Base-by-base conservation (phyloP, 768 basidiomycete species). In the Gloeopeniophorella convolvens region DNA sequence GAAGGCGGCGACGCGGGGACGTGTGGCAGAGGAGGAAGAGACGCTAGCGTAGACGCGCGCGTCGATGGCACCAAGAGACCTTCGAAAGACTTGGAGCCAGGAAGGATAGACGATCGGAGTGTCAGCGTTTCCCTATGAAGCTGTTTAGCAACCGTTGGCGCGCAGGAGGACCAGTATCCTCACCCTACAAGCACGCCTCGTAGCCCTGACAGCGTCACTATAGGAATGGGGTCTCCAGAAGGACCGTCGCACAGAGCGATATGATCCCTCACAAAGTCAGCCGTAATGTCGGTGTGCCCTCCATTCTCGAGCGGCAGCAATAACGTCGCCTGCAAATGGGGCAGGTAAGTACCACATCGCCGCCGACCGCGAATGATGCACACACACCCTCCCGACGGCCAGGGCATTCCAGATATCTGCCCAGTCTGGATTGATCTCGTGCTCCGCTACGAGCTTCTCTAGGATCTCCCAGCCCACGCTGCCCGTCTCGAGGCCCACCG, bases 221-320 rank as follows among this genome's bases (percentile, higher is more conserved):
- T 65, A 27, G 77, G 75, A 4, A 77, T 71, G 40, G 70, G 63
- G 30, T 71, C 70, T 36, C 59, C 62, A 20, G 72, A 68, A 1
- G 76, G 62, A 1, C 70, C 71, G 44, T 87, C 80, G 58, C 75
- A 81, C 27, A 91, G 72, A 26, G 80, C 69, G 48, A 95, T 65
- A 63, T 99, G 95, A 60, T 96, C 92, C 62, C 79, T 81, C 26
- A 96, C 70, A 49, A 93, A 82, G 3, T 90, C 85, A 0, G 80
- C 67, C 0, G 85, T 85, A 44, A 91, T 73, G 42, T 71, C 71
- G 15, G 79, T 76, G 16, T 76, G 70, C 12, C 72, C 64, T 3
- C 76, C 70, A 5, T 70, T 62, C 37, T 88, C 85, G 2, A 79
- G 64, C 1, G 94, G 94, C 1, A 97, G 72, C 13, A 97, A 69